A percentile compares a stretch with the other conserved stretches of the same genome.
Evolutionary conservation across 192 early-diverging fungal species (phyloP).

Genomic region (Backusella circina): DNA sequence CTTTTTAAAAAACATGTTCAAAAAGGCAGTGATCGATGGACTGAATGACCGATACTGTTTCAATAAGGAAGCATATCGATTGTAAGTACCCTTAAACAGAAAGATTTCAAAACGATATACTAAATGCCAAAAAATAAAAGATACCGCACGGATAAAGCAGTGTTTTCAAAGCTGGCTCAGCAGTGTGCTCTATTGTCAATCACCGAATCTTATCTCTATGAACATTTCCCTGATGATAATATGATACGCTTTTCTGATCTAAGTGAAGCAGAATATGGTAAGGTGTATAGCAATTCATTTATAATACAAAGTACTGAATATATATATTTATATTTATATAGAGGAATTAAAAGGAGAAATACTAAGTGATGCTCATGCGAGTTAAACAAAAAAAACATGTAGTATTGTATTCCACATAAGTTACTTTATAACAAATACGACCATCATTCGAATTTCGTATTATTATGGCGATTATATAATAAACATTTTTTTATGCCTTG

Average conservation of each 20-base stretch:
- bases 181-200: slow-evolving; percentile 75
- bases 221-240: slow-evolving; percentile 51
- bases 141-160: slow-evolving; percentile 52
- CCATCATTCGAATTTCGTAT: no score
- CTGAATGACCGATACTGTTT: slow-evolving; percentile 56
- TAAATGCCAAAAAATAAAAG: no score
- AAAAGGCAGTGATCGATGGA: slow-evolving; percentile 66
- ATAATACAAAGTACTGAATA: neutral
- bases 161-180: slow-evolving; percentile 65
- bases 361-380: slow-evolving; percentile 26
- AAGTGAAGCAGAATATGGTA: slow-evolving; percentile 55
- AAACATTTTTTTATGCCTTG: neutral
- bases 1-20: slow-evolving; percentile 85
- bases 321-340: neutral
- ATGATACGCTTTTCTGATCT: slow-evolving; percentile 56
- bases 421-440: no score
- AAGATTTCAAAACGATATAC: no score
- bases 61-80: slow-evolving; percentile 61
- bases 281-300: neutral
- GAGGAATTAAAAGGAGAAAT: slow-evolving; percentile 46
- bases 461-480: no score
- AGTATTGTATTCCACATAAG: neutral
- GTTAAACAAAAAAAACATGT: neutral
- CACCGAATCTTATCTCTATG: slow-evolving; percentile 58
- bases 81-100: no score